These are phyloP conservation scores for Strobilomyces echinocephalus DNA, from an alignment of 768 basidiomycete species.

Conservation along the genomic window DNA sequence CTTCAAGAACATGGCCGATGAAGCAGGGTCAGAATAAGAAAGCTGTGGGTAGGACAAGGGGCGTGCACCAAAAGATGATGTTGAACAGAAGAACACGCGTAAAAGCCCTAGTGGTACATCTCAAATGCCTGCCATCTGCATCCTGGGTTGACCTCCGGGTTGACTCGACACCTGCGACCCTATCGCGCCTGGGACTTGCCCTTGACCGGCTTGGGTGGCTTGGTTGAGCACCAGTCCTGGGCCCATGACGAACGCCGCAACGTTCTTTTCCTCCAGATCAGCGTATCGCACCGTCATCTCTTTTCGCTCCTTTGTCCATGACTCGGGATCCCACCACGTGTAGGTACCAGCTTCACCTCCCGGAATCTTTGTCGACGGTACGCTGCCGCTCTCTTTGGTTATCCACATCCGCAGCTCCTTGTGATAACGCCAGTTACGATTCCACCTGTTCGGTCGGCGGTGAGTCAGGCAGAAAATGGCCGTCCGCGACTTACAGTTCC, in stretches of 20 bases:
- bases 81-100: not conserved
- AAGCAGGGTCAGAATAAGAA: slow-evolving; percentile 23
- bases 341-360: slow-evolving; percentile 86
- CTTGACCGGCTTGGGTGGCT: slow-evolving; percentile 27
- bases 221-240: slow-evolving; percentile 43
- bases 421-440: slow-evolving; percentile 95
- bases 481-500: slow-evolving; percentile 69
- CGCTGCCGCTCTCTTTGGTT: slow-evolving; percentile 82
- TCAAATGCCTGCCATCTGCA: slow-evolving; percentile 34
- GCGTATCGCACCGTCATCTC: slow-evolving; percentile 71
- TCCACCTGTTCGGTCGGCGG: slow-evolving; percentile 52
- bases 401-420: slow-evolving; percentile 81
- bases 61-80: slow-evolving; percentile 9
- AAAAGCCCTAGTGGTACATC: slow-evolving; percentile 11
- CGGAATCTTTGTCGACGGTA: slow-evolving; percentile 69
- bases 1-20: slow-evolving; percentile 28
- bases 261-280: slow-evolving; percentile 70
- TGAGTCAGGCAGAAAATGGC: slow-evolving; percentile 4
- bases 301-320: slow-evolving; percentile 72
- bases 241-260: slow-evolving; percentile 54
- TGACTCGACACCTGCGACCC: slow-evolving; percentile 26
- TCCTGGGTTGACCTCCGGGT: slow-evolving; percentile 27
- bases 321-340: slow-evolving; percentile 84
- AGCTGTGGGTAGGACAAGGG: not conserved
- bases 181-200: slow-evolving; percentile 35